Conservation (phyloP, 768 basidiomycete species). For the Tulasnella calospora region DNA sequence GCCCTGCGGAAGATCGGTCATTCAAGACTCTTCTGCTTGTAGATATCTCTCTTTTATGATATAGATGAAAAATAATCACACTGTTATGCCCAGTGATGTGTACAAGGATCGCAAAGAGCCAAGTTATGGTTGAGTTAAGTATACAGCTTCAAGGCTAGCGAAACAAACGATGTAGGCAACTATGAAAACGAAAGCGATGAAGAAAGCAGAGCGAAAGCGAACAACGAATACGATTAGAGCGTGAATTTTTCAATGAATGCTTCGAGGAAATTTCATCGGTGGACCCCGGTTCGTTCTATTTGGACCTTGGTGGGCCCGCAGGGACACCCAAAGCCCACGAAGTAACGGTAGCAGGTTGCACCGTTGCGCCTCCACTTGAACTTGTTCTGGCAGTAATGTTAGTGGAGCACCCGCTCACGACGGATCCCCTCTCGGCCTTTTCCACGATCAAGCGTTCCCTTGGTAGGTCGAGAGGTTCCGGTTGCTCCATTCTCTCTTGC, state of each 20-base stretch:
- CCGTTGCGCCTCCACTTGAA: not conserved
- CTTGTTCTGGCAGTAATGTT: not conserved
- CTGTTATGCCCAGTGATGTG: not conserved
- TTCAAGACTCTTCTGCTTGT: not conserved
- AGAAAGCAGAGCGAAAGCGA: not conserved
- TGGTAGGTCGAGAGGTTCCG: not conserved
- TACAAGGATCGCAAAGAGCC: not conserved
- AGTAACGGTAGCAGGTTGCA: not conserved
- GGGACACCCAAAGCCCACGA: not conserved
- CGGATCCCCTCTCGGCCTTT: not conserved
- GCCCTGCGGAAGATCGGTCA: not conserved
- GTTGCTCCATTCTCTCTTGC: conserved; percentile 15
- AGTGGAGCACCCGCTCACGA: not conserved
- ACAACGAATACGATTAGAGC: not conserved
- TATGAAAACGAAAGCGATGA: not conserved
- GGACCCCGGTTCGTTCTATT: not conserved
- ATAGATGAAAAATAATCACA: not conserved
- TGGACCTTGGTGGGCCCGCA: not conserved
- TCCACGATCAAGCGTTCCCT: not conserved
- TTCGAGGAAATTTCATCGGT: not conserved
- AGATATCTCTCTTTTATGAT: not conserved
- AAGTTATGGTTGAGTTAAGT: not conserved
- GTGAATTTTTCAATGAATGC: not conserved
- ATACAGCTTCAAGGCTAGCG: not conserved
- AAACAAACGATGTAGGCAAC: not conserved